Percentiles rank a stretch among this genome's conserved stretches.
phyloP scores from a whole-genome alignment of 441 rosid genomes.

The Dalechampia spathulata region DNA sequence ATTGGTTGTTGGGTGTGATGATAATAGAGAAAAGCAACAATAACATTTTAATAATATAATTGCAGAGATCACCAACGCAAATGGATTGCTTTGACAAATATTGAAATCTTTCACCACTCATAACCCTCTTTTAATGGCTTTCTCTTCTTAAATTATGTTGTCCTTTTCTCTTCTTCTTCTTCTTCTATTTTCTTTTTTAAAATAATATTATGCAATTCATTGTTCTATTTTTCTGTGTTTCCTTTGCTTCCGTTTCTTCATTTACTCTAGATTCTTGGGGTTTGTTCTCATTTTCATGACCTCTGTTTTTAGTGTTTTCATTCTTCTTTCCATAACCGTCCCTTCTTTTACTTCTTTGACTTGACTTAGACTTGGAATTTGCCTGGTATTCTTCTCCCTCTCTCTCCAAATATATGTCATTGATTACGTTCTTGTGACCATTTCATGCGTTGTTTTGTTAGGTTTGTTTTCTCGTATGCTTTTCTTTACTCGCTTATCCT shows the following conservation, averaged over 20 bases:
- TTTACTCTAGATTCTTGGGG: conserved; percentile 26
- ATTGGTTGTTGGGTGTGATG: conserved; percentile 15
- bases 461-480: conserved; percentile 7
- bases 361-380: conserved; percentile 25
- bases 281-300: conserved; percentile 15
- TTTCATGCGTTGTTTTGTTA: conserved; percentile 6
- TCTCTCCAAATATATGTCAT: neutral
- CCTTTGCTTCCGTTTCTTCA: conserved; percentile 25
- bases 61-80: conserved; percentile 11
- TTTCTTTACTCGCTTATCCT: neutral
- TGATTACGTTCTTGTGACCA: neutral
- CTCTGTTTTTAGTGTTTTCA: neutral
- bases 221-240: neutral
- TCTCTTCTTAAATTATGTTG: conserved; percentile 5
- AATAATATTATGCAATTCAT: neutral
- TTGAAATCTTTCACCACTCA: conserved; percentile 16
- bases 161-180: too few relatives aligned
- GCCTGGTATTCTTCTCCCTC: conserved; percentile 20
- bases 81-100: conserved; percentile 21
- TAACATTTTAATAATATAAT: neutral
- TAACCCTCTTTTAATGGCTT: conserved; percentile 16
- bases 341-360: conserved; percentile 24
- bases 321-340: conserved; percentile 20
- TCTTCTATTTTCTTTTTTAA: too few relatives aligned
- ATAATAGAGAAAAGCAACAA: neutral